Evolutionary conservation across 176 grass and related monocot species (phyloP), one percentile per base, ranked within the genome.

Genomic region (Lolium rigidum): DNA sequence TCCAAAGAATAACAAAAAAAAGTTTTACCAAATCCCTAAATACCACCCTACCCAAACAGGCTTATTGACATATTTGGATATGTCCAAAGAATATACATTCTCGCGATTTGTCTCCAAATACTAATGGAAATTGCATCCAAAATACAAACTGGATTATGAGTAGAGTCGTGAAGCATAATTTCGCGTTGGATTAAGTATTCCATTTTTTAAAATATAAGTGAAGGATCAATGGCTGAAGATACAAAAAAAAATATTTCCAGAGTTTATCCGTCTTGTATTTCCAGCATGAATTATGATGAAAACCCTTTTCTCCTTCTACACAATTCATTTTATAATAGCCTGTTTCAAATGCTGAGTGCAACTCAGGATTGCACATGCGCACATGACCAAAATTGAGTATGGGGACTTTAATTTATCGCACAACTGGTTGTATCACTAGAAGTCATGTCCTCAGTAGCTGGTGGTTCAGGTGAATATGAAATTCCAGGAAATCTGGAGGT

Each of bases 251-350:
- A 35, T 35, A 35, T 35, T 35, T 35, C 31, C 39, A 21, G 43
- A 43, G 68, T 71, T 46, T 71, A 10, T 71, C 41, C 9, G 39
- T 71, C 41, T 72, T 72, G 41, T 47, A 71, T 72, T 72, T 72
- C 41, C 69, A 73, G 24, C 6, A 20, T 73, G 21, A 73, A 73
- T 48, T 48, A 44, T 22, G 69, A 72, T 14, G 10, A 46, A 46
- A 71, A 72, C 39, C 20, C 10, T 21, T 71, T 47, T 72, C 39
- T 72, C 41, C 41, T 44, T 70, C 68, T 72, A 49, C 43, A 49
- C 10, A 74, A 74, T 49, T 74, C 43, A 74, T 48, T 24, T 49
- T 20, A 74, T 25, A 22, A 41, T 47, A 74, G n/a, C 43, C 43
- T 74, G 70, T n/a, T 22, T 72, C 18, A 38, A 44, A 39, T 71